These are phyloP conservation scores for Metschnikowia corniflorae DNA, from an alignment of 805 yeast genomes.

Conservation along the genomic window DNA sequence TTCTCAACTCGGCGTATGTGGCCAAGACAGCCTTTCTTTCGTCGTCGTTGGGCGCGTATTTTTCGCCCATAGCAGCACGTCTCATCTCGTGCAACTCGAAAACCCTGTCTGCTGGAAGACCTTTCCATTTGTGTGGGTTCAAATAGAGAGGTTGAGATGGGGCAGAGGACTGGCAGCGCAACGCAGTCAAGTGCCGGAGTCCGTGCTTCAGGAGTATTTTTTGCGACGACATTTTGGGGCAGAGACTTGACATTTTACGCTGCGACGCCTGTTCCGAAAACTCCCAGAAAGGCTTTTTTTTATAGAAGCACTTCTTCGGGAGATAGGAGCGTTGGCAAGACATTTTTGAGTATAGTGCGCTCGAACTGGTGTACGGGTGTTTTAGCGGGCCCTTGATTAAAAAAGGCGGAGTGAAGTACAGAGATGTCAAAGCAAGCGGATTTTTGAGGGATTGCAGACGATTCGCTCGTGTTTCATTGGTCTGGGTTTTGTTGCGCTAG, in stretches of 20 bases:
- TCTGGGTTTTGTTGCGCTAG: too few relatives aligned
- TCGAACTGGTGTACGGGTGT: too few relatives aligned
- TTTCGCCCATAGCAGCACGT: slow-evolving; percentile 49
- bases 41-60: slow-evolving; percentile 59
- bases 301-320: too few relatives aligned
- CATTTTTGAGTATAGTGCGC: too few relatives aligned
- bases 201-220: not conserved
- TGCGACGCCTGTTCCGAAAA: too few relatives aligned
- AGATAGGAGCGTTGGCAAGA: too few relatives aligned
- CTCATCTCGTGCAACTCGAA: slow-evolving; percentile 60
- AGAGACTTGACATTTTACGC: too few relatives aligned
- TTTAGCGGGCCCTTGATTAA: too few relatives aligned
- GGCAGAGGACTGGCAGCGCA: slow-evolving; percentile 11
- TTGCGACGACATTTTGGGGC: slow-evolving; percentile 8
- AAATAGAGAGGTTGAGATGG: slow-evolving; percentile 41
- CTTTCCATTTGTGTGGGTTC: slow-evolving; percentile 69
- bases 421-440: too few relatives aligned
- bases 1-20: slow-evolving; percentile 31
- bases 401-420: too few relatives aligned
- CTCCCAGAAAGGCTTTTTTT: not conserved
- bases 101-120: slow-evolving; percentile 60
- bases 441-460: too few relatives aligned
- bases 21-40: slow-evolving; percentile 57
- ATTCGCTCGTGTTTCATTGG: too few relatives aligned
- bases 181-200: slow-evolving; percentile 1